Percentiles rank a stretch among this genome's conserved stretches.
Conservation (phyloP, 2,329 filamentous ascomycete species). For the Neopestalotiopsis rosae region DNA sequence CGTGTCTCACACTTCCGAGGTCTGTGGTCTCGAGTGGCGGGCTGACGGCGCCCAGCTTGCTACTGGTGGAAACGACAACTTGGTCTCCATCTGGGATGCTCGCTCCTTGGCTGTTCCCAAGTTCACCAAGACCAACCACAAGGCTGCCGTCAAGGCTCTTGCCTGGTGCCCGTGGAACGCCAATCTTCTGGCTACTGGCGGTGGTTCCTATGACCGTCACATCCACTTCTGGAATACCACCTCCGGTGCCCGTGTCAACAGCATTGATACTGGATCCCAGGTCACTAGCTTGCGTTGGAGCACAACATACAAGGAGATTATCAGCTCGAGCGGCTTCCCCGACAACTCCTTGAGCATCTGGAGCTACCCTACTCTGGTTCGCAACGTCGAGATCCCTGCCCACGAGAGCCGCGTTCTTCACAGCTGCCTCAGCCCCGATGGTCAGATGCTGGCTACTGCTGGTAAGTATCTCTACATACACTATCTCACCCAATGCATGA, state of each 20-base stretch:
- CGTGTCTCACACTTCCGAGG: constrained; percentile 94
- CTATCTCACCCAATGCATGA: neutral
- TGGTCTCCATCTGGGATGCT: constrained; percentile 99
- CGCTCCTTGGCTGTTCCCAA: constrained; percentile 92
- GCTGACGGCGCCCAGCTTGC: constrained; percentile 95
- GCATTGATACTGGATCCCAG: constrained; percentile 97
- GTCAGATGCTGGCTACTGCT: constrained; percentile 96
- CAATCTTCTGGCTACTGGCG: constrained; percentile 94
- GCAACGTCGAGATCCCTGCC: constrained; percentile 96
- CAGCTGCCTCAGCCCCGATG: constrained; percentile 95
- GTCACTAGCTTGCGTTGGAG: constrained; percentile 97
- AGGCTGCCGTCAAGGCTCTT: constrained; percentile 96
- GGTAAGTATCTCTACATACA: constrained; percentile 51
- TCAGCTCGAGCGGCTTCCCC: constrained; percentile 97
- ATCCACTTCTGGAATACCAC: constrained; percentile 99
- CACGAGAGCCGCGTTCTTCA: constrained; percentile 97
- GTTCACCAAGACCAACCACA: constrained; percentile 99
- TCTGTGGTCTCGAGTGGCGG: constrained; percentile 97
- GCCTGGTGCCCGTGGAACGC: constrained; percentile 99
- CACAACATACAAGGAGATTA: constrained; percentile 96
- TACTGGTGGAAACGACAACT: constrained; percentile 97
- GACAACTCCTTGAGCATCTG: constrained; percentile 99
- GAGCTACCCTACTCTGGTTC: constrained; percentile 96
- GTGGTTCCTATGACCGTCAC: constrained; percentile 94
- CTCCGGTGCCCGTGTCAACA: constrained; percentile 96